Conservation (phyloP, 1,139 yeast species). For the Zygosaccharomyces sapae region DNA sequence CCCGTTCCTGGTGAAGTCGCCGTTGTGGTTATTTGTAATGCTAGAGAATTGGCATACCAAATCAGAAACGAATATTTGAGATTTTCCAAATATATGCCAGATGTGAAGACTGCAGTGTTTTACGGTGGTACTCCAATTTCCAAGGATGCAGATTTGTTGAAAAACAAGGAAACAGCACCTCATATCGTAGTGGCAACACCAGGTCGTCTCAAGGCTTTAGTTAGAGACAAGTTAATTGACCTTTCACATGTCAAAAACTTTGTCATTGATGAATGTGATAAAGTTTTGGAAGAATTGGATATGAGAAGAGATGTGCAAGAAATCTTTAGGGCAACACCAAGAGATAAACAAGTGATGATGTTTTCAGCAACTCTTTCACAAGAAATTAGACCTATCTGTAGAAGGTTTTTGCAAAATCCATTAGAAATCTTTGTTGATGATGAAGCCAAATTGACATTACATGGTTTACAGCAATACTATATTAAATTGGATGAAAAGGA, state of each 20-base stretch:
- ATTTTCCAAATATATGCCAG: conserved; percentile 98
- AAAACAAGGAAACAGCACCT: conserved; percentile 92
- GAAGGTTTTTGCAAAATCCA: conserved; percentile 97
- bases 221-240: conserved; percentile 84
- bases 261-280: conserved; percentile 97
- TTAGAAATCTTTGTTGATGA: conserved; percentile 96
- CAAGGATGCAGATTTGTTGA: conserved; percentile 82
- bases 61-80: conserved; percentile 96
- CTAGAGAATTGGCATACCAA: conserved; percentile 98
- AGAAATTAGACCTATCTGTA: conserved; percentile 95
- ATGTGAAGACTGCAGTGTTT: conserved; percentile 92
- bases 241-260: conserved; percentile 88
- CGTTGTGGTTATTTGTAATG: conserved; percentile 92
- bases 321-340: conserved; percentile 95
- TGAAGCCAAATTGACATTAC: conserved; percentile 94
- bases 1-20: conserved; percentile 97
- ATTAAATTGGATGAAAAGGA: conserved; percentile 84
- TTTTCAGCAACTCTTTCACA: conserved; percentile 93
- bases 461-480: conserved; percentile 96
- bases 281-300: conserved; percentile 84
- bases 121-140: conserved; percentile 92
- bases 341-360: conserved; percentile 99
- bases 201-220: conserved; percentile 93
- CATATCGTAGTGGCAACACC: conserved; percentile 98
- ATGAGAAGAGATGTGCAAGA: conserved; percentile 99